Conservation (phyloP, 2,329 filamentous ascomycete species). For the Ascochyta clinopodiicola region DNA sequence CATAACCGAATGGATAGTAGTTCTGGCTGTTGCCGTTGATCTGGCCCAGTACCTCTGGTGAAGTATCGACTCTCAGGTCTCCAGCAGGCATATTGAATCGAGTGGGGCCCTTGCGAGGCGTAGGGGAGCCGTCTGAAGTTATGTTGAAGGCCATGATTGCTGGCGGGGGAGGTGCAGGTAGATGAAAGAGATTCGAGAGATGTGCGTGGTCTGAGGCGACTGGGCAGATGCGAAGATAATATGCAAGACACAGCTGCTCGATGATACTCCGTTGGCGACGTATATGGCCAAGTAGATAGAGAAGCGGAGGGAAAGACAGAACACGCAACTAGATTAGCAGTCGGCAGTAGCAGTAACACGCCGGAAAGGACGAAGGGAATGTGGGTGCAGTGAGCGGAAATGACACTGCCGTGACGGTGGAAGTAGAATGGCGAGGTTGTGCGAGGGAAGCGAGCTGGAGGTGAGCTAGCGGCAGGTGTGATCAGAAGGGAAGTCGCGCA, state of each 20-base stretch:
- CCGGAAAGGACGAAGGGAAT: slow-evolving; percentile 31
- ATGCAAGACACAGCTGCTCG: slow-evolving; percentile 41
- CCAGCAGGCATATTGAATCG: slow-evolving; percentile 39
- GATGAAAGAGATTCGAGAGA: slow-evolving; percentile 44
- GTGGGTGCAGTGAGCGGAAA: slow-evolving; percentile 18
- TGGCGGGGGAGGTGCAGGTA: slow-evolving; percentile 31
- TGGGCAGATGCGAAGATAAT: slow-evolving; percentile 45
- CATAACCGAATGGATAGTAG: slow-evolving; percentile 26
- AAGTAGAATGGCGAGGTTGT: slow-evolving; percentile 14
- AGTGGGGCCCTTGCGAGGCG: slow-evolving; percentile 46
- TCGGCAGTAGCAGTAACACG: slow-evolving; percentile 6
- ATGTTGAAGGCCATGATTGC: slow-evolving; percentile 48
- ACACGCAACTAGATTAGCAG: slow-evolving; percentile 37
- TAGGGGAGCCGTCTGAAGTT: slow-evolving; percentile 51
- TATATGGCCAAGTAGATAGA: slow-evolving; percentile 49
- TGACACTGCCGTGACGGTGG: slow-evolving; percentile 7
- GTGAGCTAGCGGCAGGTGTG: slow-evolving; percentile 17
- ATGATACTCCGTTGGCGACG: slow-evolving; percentile 36
- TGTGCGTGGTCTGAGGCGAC: slow-evolving; percentile 30
- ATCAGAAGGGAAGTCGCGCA: slow-evolving; percentile 22
- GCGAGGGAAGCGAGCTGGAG: slow-evolving; percentile 22
- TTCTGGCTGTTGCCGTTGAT: slow-evolving; percentile 42
- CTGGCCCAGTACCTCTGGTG: slow-evolving; percentile 43
- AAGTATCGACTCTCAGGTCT: slow-evolving; percentile 44
- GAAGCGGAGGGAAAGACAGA: slow-evolving; percentile 32